Evolutionary conservation across 1,284 basidiomycete genomes (phyloP).

Genomic region (Prillingera fragicola): DNA sequence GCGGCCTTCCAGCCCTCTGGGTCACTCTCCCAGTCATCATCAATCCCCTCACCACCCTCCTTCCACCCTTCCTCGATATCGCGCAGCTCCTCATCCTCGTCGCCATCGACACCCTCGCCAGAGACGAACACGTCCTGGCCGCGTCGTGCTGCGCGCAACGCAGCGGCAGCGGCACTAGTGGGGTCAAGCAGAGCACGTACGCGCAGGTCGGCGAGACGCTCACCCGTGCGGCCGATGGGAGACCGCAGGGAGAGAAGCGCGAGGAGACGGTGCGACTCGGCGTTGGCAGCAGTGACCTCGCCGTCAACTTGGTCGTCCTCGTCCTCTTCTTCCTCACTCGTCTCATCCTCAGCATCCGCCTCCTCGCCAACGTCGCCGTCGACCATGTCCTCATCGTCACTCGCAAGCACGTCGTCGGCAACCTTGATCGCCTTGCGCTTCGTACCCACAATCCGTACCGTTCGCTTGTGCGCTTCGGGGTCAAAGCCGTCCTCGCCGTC

Average conservation of each 20-base stretch:
- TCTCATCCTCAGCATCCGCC: not conserved
- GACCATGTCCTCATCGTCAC: conserved; percentile 9
- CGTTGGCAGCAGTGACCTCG: conserved; percentile 1
- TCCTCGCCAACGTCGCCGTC: not conserved
- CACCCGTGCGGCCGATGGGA: conserved; percentile 11
- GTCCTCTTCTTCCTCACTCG: conserved; percentile 1
- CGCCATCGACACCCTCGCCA: conserved; percentile 20
- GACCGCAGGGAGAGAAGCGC: conserved; percentile 27
- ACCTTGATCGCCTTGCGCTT: conserved; percentile 8
- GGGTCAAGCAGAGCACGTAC: conserved; percentile 40
- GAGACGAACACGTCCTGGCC: conserved; percentile 36
- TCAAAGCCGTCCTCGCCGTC: conserved; percentile 42
- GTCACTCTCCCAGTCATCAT: conserved; percentile 34
- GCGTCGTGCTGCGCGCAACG: conserved; percentile 23
- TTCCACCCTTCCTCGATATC: conserved; percentile 3
- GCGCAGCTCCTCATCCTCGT: not conserved
- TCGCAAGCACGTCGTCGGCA: conserved; percentile 1
- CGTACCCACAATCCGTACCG: conserved; percentile 8
- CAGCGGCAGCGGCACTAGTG: conserved; percentile 14
- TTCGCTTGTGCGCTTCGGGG: conserved; percentile 19
- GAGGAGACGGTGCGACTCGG: conserved; percentile 15
- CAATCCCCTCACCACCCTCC: conserved; percentile 12
- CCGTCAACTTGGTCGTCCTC: conserved; percentile 7
- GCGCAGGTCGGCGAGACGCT: conserved; percentile 27
- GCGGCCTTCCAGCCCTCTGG: conserved; percentile 28